Evolutionary conservation across 2,329 filamentous ascomycete species (phyloP).

Genomic region (Sclerotinia spermophila): DNA sequence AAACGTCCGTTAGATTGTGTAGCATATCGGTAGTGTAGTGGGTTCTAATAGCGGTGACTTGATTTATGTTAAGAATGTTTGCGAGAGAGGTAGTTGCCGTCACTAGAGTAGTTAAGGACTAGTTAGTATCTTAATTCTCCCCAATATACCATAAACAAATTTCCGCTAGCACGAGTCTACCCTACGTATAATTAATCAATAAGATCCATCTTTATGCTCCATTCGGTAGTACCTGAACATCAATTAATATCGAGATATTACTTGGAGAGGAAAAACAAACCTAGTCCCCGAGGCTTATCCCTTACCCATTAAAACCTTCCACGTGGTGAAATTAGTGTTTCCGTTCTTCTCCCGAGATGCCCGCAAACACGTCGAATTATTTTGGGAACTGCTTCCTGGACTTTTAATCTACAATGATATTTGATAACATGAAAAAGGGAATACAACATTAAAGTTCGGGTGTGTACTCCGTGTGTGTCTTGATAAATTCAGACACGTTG

Average conservation of each 20-base stretch:
- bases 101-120: not conserved
- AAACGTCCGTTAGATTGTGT: conserved; percentile 2
- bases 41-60: conserved; percentile 6
- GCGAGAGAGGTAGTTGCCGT: not conserved
- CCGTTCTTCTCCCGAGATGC: not conserved
- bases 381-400: not conserved
- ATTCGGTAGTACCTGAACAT: not conserved
- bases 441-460: not conserved
- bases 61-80: not conserved
- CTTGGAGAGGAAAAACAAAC: not conserved
- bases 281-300: conserved; percentile 5
- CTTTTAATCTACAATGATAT: conserved; percentile 10
- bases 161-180: not conserved
- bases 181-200: not conserved
- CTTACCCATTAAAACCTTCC: conserved; percentile 1
- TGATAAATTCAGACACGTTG: conserved; percentile 7
- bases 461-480: conserved; percentile 6
- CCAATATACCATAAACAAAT: conserved; percentile 1
- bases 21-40: not conserved
- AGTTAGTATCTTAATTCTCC: not conserved
- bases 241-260: conserved; percentile 7
- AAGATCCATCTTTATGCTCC: conserved; percentile 14
- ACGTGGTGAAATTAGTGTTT: conserved; percentile 17
- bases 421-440: conserved; percentile 4
- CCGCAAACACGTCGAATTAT: not conserved